Base-by-base conservation (phyloP, 2,329 filamentous ascomycete genomes). In the Myriangium duriaei region DNA sequence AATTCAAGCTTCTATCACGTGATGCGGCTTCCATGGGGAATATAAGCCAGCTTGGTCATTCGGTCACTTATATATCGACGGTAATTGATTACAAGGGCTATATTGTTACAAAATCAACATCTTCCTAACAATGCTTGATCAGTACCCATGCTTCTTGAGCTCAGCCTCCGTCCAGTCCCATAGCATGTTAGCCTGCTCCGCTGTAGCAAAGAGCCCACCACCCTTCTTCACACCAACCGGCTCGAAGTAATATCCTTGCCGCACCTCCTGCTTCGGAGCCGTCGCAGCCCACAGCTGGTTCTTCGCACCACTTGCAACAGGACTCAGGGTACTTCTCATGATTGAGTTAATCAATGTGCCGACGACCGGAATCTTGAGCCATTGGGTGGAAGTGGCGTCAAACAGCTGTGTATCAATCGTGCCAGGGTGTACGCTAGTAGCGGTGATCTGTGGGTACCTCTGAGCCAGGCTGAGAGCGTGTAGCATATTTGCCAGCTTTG, bases 401-500 rank as follows among this genome's bases (percentile, higher is more conserved):
- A 21, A 62, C n/a, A 69, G 43, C 18, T 65, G 61, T 1, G 67
- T 68, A 11, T 57, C 41, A 12, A 70, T 63, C 14, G 65, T 55
- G 10, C 69, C 69, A 0, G 69, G 69, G 42, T 72, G 68, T 4
- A 70, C 44, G 0, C 61, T 54, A 0, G 64, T 58, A 5, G 53
- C 53, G 0, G 57, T 66, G 37, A 72, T 59, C 3, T 53, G 39
- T 1, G 68, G 67, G 43, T 70, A 64, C 0, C 55, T 56, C 11
- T 49, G 41, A 1, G 64, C 62, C 2, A 69, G 53, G 30, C 63
- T 55, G 5, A 54, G 48, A 0, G 63, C 53, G 46, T 61, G 69
- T 1, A 70, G 58, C 10, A 71, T 52, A 31, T 70, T 69, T 4
- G 66, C 65, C 4, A 72, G 57, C 45, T 71, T 72, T 19, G 59